Evolutionary conservation across 805 yeast genomes (phyloP), one percentile per base, ranked within the genome.

Genomic region (Jamesozyma spencerorum): DNA sequence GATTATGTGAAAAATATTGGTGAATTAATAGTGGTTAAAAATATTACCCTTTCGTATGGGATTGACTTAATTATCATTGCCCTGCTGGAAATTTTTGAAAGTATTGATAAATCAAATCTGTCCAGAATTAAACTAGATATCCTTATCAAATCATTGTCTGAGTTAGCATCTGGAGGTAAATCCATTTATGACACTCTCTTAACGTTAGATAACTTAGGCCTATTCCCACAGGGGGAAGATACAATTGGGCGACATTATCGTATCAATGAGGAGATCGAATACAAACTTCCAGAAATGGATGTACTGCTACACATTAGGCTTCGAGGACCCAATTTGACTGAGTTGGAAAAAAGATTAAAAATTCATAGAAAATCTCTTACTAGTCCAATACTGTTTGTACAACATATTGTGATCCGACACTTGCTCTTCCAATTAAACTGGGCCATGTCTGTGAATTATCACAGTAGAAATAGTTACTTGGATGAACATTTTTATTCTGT

Each of bases 1-100:
- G 36, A 32, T 24, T 37, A 37, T 18, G 30, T 26, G 19, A 31
- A 37, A 31, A 31, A 31, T 18, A 37, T 37, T 24, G 30, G 31
- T 18, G 35, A 37, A 18, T 11, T 37, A 17, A 32, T 32, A 18
- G 26, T 37, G 5, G 40, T 37, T 8, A 37, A 37, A 22, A 30
- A 37, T 22, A 18, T 30, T 14, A 37, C 39, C 3, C 11, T 37
- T 5, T 30, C 30, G 10, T 37, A 20, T 37, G 34, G 29, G n/a
- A 37, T 37, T 17, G 39, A 37, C 22, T 19, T 37, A 14, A 30
- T 37, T 15, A 30, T 29, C 8, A 37, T 30, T 10, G 5, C 24
- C 15, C 8, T 37, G 4, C 3, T 37, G 13, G 14, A 31, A 5
- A 14, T 37, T 11, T 30, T 37, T 14, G 34, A 30, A 10, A 22